These are phyloP conservation scores for Penicillium polonicum DNA, from an alignment of 2,329 filamentous ascomycete species.

Conservation along the genomic window DNA sequence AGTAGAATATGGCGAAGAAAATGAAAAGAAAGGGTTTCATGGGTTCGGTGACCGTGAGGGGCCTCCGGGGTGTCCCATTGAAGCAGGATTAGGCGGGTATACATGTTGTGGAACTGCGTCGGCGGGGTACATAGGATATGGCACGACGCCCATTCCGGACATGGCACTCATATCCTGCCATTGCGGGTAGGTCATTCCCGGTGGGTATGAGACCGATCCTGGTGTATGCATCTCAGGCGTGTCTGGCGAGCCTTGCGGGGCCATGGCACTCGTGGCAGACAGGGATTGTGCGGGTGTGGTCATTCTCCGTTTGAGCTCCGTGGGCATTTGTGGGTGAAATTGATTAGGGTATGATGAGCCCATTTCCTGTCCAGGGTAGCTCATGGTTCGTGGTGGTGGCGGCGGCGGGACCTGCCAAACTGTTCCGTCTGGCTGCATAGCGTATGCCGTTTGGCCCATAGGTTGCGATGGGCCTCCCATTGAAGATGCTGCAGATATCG, in stretches of 20 bases:
- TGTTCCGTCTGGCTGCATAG: slow-evolving; percentile 38
- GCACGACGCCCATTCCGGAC: slow-evolving; percentile 32
- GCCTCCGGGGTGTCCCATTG: slow-evolving; percentile 34
- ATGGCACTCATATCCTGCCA: slow-evolving; percentile 34
- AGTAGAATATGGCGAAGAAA: background rate
- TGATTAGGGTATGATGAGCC: slow-evolving; percentile 28
- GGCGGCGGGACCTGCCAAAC: slow-evolving; percentile 36
- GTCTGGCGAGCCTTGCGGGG: slow-evolving; percentile 27
- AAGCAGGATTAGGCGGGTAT: slow-evolving; percentile 26
- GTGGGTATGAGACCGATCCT: slow-evolving; percentile 33
- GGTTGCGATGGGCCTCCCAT: slow-evolving; percentile 35
- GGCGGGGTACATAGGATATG: slow-evolving; percentile 35
- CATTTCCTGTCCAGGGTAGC: slow-evolving; percentile 37
- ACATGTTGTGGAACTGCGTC: slow-evolving; percentile 29
- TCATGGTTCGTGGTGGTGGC: slow-evolving; percentile 34
- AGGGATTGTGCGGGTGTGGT: slow-evolving; percentile 35
- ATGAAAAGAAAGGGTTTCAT: slow-evolving; percentile 9
- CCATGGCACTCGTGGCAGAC: slow-evolving; percentile 17
- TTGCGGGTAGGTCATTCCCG: slow-evolving; percentile 31
- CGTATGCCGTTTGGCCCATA: slow-evolving; percentile 30
- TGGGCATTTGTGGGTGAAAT: slow-evolving; percentile 31
- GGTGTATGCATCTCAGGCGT: slow-evolving; percentile 28
- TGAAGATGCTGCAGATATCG: slow-evolving; percentile 32
- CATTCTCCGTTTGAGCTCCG: slow-evolving; percentile 40
- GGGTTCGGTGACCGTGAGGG: slow-evolving; percentile 28